These are phyloP conservation scores for Nakataea oryzae DNA, from an alignment of 2,329 filamentous ascomycete species.

Conservation along the genomic window DNA sequence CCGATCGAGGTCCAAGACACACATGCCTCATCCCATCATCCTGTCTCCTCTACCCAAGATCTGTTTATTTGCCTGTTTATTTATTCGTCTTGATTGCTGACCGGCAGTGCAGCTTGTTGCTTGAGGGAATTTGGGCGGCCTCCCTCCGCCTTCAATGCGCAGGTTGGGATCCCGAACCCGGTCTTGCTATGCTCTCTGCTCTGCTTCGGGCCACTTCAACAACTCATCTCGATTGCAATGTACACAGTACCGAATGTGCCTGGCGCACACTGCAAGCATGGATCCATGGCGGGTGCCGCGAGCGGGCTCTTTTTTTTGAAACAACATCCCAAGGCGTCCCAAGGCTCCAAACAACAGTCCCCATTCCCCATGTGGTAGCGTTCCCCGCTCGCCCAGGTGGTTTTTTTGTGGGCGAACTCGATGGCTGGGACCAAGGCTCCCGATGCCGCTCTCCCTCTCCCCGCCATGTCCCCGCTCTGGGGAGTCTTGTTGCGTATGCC, in stretches of 20 bases:
- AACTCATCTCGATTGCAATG: neutral
- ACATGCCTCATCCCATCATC: conserved; percentile 13
- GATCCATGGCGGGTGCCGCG: neutral
- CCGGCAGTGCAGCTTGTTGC: too few species aligned
- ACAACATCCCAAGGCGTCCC: neutral
- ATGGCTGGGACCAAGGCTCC: too few species aligned
- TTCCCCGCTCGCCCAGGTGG: neutral
- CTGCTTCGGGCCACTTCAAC: too few species aligned
- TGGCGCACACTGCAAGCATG: neutral
- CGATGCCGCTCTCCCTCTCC: too few species aligned
- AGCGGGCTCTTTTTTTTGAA: neutral
- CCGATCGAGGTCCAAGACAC: neutral
- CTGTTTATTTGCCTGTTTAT: conserved; percentile 13
- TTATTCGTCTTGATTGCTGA: too few species aligned
- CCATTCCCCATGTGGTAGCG: too few species aligned
- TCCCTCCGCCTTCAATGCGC: neutral
- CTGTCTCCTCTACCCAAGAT: conserved; percentile 26
- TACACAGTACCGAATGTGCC: neutral
- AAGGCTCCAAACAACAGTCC: neutral
- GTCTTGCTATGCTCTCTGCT: too few species aligned
- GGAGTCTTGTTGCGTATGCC: neutral
- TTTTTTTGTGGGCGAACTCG: too few species aligned
- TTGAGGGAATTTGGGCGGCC: neutral
- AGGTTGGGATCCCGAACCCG: neutral
- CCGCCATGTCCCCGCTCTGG: too few species aligned